These are phyloP conservation scores for Thalassiosira oceanica DNA, from an alignment of 352 stramenopile species.

Conservation along the genomic window DNA sequence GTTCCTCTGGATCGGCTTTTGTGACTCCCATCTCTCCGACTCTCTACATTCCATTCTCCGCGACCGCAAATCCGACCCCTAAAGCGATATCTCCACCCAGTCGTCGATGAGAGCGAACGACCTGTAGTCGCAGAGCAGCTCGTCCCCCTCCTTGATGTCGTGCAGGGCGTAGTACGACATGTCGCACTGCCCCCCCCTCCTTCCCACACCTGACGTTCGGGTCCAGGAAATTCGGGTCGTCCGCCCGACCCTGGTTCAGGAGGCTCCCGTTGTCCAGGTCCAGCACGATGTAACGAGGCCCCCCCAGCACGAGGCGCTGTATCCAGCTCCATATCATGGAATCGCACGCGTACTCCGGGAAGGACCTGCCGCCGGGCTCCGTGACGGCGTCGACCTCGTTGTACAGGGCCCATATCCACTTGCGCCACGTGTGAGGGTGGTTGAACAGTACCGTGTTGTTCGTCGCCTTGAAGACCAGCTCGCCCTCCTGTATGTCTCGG, in stretches of 20 bases:
- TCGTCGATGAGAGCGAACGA: conserved; percentile 33
- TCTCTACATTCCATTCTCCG: too few relatives aligned
- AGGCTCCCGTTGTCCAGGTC: conserved; percentile 41
- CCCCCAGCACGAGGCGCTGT: conserved; percentile 15
- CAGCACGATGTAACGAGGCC: conserved; percentile 19
- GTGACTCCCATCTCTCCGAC: too few relatives aligned
- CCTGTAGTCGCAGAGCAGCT: conserved; percentile 45
- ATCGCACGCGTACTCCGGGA: conserved; percentile 23
- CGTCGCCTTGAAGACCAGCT: conserved; percentile 47
- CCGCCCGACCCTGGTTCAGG: conserved; percentile 33
- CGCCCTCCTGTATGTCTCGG: conserved; percentile 34
- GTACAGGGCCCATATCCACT: conserved; percentile 33
- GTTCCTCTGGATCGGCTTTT: too few relatives aligned
- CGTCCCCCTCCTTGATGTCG: conserved; percentile 35
- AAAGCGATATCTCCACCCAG: too few relatives aligned
- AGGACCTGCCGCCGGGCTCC: too few relatives aligned
- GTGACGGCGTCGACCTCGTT: too few relatives aligned
- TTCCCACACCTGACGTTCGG: conserved; percentile 38
- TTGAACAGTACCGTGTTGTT: conserved; percentile 45
- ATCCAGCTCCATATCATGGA: conserved; percentile 37
- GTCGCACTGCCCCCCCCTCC: conserved; percentile 22
- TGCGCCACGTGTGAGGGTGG: conserved; percentile 29
- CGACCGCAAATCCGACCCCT: too few relatives aligned
- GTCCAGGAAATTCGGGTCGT: conserved; percentile 19
- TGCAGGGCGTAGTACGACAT: conserved; percentile 39